A percentile compares a stretch with the other conserved stretches of the same genome.
These are phyloP conservation scores for Wickerhamomyces alni DNA, from an alignment of 805 yeast genomes.

Conservation along the genomic window DNA sequence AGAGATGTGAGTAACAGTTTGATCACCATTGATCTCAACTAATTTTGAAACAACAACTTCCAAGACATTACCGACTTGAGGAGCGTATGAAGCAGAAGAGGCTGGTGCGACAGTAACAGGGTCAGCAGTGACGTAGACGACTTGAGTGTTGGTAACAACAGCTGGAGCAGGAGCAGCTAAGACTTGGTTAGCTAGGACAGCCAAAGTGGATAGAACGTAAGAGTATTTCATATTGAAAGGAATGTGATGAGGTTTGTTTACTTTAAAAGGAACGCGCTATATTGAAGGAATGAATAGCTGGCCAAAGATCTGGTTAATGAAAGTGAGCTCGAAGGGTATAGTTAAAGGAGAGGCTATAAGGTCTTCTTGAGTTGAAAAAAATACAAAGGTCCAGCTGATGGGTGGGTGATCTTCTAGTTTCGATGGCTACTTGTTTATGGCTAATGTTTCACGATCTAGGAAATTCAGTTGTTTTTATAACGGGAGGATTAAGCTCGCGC, in stretches of 20 bases:
- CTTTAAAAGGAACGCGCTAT: neutral
- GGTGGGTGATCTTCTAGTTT: too few species aligned
- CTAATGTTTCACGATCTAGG: too few species aligned
- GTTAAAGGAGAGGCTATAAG: too few species aligned
- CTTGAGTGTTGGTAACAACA: conserved; percentile 21
- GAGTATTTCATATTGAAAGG: conserved; percentile 19
- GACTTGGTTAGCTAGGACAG: conserved; percentile 17
- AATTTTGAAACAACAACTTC: conserved; percentile 22
- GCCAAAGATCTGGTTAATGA: neutral
- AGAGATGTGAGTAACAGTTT: conserved; percentile 16
- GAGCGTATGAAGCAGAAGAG: conserved; percentile 15
- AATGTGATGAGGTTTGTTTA: neutral
- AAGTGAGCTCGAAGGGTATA: neutral
- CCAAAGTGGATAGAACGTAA: conserved; percentile 17
- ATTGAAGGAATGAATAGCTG: neutral
- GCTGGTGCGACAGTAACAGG: conserved; percentile 11
- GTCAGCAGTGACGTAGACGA: conserved; percentile 21
- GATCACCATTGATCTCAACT: conserved; percentile 15
- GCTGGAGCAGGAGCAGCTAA: conserved; percentile 25
- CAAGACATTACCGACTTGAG: conserved; percentile 16
- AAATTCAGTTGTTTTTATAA: too few species aligned
- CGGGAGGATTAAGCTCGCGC: too few species aligned
- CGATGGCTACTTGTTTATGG: too few species aligned
- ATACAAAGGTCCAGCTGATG: too few species aligned
- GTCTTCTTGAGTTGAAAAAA: too few species aligned